A percentile compares a stretch with the other conserved stretches of the same genome.
phyloP scores from a whole-genome alignment of 768 basidiomycete species.

The Chalciporus piperatus region DNA sequence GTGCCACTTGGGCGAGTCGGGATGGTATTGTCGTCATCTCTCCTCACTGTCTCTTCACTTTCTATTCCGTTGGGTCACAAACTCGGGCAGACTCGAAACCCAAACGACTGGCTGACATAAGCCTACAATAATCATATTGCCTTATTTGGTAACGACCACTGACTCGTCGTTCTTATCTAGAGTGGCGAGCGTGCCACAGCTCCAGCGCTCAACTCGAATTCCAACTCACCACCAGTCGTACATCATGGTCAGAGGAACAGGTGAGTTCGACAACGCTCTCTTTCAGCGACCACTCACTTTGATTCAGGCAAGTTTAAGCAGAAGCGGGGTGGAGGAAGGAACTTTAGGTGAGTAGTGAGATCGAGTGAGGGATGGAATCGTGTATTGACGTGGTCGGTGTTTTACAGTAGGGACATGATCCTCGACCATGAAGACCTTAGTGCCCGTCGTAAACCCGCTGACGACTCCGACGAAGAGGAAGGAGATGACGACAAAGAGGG shows the following conservation, averaged over 20 bases:
- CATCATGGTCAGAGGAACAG: conserved; percentile 34
- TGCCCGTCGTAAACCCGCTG: conserved; percentile 34
- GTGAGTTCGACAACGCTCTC: conserved; percentile 3
- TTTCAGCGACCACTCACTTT: neutral
- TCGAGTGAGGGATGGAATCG: conserved; percentile 4
- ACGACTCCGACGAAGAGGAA: conserved; percentile 40
- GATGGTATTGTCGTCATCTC: conserved; percentile 86
- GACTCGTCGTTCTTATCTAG: conserved; percentile 14
- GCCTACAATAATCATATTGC: neutral
- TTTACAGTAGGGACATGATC: conserved; percentile 52
- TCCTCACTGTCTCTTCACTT: neutral
- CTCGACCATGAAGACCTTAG: conserved; percentile 50
- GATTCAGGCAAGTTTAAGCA: conserved; percentile 74
- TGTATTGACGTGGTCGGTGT: conserved; percentile 6
- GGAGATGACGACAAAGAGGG: conserved; percentile 41
- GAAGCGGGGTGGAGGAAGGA: conserved; percentile 85
- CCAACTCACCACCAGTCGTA: neutral
- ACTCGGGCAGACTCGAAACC: conserved; percentile 9
- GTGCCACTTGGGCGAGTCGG: conserved; percentile 72
- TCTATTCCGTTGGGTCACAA: too few species aligned
- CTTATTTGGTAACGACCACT: conserved; percentile 7
- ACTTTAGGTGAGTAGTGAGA: conserved; percentile 57
- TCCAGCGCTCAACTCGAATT: neutral
- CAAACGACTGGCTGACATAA: conserved; percentile 15
- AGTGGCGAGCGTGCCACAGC: neutral